phyloP scores from a whole-genome alignment of 2,329 filamentous ascomycete genomes.

The Drechmeria coniospora region DNA sequence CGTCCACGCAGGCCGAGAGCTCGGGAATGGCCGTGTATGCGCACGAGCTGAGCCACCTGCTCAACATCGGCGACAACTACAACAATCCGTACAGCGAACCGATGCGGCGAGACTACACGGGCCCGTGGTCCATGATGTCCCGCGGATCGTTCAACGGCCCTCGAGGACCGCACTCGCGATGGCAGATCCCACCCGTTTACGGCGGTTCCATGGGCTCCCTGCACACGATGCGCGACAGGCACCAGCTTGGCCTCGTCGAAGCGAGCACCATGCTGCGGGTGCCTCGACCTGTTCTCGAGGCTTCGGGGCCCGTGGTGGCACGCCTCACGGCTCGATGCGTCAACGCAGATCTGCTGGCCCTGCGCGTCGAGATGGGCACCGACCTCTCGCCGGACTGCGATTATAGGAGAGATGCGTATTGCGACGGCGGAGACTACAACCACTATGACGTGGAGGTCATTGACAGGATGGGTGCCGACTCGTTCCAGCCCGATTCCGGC shows the following conservation, averaged over 20 bases:
- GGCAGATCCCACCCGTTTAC: conserved; percentile 33
- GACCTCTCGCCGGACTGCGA: conserved; percentile 31
- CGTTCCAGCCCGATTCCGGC: conserved; percentile 33
- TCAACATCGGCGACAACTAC: conserved; percentile 39
- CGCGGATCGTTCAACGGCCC: conserved; percentile 37
- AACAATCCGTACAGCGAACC: conserved; percentile 35
- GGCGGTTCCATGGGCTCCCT: conserved; percentile 33
- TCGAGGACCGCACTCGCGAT: conserved; percentile 35
- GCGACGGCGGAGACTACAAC: conserved; percentile 34
- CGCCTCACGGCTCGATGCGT: conserved; percentile 32
- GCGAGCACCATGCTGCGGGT: conserved; percentile 27
- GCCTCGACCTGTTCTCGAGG: conserved; percentile 24
- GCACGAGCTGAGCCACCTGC: conserved; percentile 35
- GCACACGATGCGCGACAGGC: conserved; percentile 37
- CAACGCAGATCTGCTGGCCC: conserved; percentile 26
- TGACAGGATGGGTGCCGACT: conserved; percentile 37
- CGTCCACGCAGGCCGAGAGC: conserved; percentile 36
- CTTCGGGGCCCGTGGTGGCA: conserved; percentile 27
- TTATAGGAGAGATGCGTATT: conserved; percentile 24
- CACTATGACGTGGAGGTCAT: conserved; percentile 37
- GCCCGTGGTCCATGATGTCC: conserved; percentile 37
- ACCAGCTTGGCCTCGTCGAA: conserved; percentile 31
- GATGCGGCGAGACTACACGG: conserved; percentile 30
- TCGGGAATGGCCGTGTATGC: conserved; percentile 37
- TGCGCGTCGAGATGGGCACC: conserved; percentile 28